Base-by-base conservation (phyloP, 2,329 filamentous ascomycete genomes). In the Neonectria neomacrospora region DNA sequence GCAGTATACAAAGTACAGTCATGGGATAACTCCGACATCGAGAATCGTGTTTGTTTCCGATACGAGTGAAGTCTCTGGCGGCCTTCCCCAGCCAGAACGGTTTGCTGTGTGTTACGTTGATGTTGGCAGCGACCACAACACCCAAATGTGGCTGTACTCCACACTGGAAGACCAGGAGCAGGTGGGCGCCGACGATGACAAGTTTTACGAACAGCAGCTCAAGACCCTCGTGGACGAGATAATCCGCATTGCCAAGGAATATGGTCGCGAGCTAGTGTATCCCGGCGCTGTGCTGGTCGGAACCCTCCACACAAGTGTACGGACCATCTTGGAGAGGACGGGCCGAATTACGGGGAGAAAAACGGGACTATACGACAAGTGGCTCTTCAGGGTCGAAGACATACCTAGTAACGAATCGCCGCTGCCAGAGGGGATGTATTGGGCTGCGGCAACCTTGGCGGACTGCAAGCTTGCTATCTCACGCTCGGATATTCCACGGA, bases 31-130 rank as follows among this genome's bases (percentile, higher is more conserved):
- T 37, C 76, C 76, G 68, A 78, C 75, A 68, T 80, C 77, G 6
- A 85, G 73, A 58, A 77, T 85, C 8, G 68, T 87, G 16, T 75
- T 81, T 47, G 76, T 75, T 12, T 76, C 75, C 1, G 66, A 68
- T 2, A 50, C 52, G 2, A 37, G 48, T 0, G 42, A 57, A 2
- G 8, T 65, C 1, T 48, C 54, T 1, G 53, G 65, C 5, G 58
- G 60, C 4, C 8, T 52, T 5, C 3, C 45, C 0, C 22, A 48
- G 1, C 56, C 69, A 0, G 30, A 47, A 7, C 57, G 20, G 12
- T 88, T 91, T 71, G 82, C 84, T 1, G 85, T 84, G 1, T 86
- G 85, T 0, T 91, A 88, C 71, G 73, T 90, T 6, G 90, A 92
- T 74, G 80, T 89, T 20, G 84, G 84, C 4, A 81, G 81, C 57